These are phyloP conservation scores for Acanthamoeba lenticulata DNA, from an alignment of 208 protist genomes.

Conservation along the genomic window DNA sequence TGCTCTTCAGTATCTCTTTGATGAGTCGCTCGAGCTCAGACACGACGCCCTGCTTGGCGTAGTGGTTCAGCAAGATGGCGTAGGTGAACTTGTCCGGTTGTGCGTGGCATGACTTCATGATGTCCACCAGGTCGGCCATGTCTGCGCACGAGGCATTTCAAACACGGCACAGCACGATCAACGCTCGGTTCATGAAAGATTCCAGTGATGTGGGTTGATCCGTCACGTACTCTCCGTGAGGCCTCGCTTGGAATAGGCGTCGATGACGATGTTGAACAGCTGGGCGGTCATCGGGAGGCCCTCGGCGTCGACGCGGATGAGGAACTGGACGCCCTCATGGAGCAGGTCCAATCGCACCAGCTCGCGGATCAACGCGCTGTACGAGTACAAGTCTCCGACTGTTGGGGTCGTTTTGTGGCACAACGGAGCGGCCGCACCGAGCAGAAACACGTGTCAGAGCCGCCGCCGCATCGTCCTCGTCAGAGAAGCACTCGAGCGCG, in stretches of 20 bases:
- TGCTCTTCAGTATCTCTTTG: neutral
- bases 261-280: neutral
- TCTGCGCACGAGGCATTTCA: no score
- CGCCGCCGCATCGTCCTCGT: no score
- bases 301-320: neutral
- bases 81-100: neutral
- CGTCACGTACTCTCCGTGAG: neutral
- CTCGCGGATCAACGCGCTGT: constrained; percentile 1
- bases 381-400: neutral
- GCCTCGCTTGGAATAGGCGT: neutral
- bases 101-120: neutral
- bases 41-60: neutral
- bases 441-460: no score
- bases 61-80: neutral
- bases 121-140: neutral
- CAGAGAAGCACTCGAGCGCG: neutral
- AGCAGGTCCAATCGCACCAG: neutral
- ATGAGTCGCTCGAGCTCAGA: neutral
- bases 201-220: neutral
- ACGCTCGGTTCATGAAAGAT: no score
- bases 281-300: neutral
- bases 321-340: neutral
- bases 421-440: no score
- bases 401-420: no score
- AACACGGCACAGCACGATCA: no score